Conservation (phyloP, 176 grass and related monocot species). For the Saccharum spontaneum region DNA sequence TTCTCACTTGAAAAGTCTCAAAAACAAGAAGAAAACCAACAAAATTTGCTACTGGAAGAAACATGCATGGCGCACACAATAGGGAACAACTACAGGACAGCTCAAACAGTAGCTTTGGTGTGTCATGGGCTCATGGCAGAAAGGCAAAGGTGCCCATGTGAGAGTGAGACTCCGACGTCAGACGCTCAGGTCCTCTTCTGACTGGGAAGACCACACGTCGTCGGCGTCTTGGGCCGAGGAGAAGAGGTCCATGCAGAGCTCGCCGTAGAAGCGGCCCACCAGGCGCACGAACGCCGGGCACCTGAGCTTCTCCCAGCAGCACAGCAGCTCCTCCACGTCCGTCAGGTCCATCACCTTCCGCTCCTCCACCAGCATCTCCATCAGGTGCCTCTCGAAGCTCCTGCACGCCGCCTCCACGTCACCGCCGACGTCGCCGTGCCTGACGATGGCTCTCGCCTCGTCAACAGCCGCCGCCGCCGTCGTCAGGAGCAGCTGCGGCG, state of each 20-base stretch:
- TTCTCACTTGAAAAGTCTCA: background rate
- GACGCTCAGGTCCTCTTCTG: background rate
- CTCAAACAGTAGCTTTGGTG: background rate
- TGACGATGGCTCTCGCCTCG: background rate
- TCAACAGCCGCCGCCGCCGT: background rate
- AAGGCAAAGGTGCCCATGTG: background rate
- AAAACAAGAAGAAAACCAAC: background rate
- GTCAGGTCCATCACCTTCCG: conserved; percentile 74
- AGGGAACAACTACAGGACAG: background rate
- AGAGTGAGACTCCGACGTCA: background rate
- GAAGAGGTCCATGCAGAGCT: conserved; percentile 86
- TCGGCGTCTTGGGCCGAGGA: conserved; percentile 11
- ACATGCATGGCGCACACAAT: background rate
- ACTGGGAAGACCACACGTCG: background rate
- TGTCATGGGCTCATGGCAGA: background rate
- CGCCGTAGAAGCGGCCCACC: conserved; percentile 73
- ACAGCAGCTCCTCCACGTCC: conserved; percentile 82
- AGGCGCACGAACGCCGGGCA: conserved; percentile 69
- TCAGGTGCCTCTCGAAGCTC: conserved; percentile 75
- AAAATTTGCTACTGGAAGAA: background rate
- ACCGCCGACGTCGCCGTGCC: background rate
- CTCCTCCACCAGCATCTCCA: conserved; percentile 86
- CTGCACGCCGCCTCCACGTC: conserved; percentile 63
- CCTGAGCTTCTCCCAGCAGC: conserved; percentile 61
- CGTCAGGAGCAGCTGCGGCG: no score